These are phyloP conservation scores for Candida vartiovaarae DNA, from an alignment of 805 yeast genomes.

Conservation along the genomic window DNA sequence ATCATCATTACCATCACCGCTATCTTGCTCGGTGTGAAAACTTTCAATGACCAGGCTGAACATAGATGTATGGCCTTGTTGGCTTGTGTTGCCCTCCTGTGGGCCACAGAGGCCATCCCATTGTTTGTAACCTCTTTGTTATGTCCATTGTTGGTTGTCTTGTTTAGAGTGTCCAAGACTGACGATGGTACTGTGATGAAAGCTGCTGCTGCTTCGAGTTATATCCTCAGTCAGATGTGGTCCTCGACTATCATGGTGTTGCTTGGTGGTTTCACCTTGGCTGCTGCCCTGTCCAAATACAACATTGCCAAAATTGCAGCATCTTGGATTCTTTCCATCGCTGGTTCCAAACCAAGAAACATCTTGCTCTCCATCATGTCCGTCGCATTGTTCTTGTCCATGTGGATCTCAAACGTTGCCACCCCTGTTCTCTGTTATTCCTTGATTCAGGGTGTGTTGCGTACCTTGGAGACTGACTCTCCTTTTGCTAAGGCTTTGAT, in stretches of 20 bases:
- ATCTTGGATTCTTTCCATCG: conserved; percentile 67
- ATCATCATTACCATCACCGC: conserved; percentile 46
- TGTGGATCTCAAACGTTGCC: conserved; percentile 97
- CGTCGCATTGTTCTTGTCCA: conserved; percentile 77
- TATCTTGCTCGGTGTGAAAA: conserved; percentile 47
- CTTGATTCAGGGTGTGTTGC: conserved; percentile 75
- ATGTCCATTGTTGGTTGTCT: conserved; percentile 74
- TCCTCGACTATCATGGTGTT: conserved; percentile 84
- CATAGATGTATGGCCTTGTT: conserved; percentile 61
- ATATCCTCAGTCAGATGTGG: conserved; percentile 84
- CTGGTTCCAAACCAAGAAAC: conserved; percentile 78
- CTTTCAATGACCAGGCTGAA: conserved; percentile 55
- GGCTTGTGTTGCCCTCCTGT: conserved; percentile 59
- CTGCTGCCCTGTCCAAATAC: conserved; percentile 88
- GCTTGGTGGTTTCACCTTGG: conserved; percentile 87
- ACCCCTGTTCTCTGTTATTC: conserved; percentile 91
- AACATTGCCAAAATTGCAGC: conserved; percentile 85
- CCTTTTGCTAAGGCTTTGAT: conserved; percentile 79
- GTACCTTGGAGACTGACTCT: conserved; percentile 70
- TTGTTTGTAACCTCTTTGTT: conserved; percentile 83
- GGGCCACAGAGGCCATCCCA: conserved; percentile 97
- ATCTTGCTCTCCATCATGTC: conserved; percentile 75
- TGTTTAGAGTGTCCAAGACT: conserved; percentile 55
- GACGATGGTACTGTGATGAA: conserved; percentile 46
- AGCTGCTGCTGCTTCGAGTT: conserved; percentile 61